phyloP scores from a whole-genome alignment of 2,329 filamentous ascomycete genomes.

The Parasarocladium wereldwijsianum region DNA sequence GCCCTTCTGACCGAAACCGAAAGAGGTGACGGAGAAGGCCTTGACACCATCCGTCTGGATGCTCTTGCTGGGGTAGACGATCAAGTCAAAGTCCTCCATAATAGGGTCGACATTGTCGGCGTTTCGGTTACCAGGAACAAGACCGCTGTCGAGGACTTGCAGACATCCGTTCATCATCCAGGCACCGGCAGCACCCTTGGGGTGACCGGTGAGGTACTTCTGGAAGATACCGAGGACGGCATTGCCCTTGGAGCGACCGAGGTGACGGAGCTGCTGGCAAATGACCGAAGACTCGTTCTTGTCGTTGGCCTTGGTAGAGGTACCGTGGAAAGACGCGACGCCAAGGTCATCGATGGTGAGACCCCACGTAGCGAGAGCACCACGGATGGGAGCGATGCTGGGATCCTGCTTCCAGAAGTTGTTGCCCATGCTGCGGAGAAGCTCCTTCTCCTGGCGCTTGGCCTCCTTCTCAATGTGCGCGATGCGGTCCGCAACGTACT shows the following conservation, averaged over 20 bases:
- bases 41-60: slow-evolving; percentile 98
- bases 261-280: slow-evolving; percentile 87
- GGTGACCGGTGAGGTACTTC: slow-evolving; percentile 96
- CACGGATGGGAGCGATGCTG: slow-evolving; percentile 85
- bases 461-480: slow-evolving; percentile 78
- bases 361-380: slow-evolving; percentile 93
- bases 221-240: slow-evolving; percentile 96
- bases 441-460: slow-evolving; percentile 80
- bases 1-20: slow-evolving; percentile 98
- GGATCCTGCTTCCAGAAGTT: slow-evolving; percentile 97
- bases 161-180: slow-evolving; percentile 99
- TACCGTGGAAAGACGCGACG: slow-evolving; percentile 97
- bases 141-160: slow-evolving; percentile 83
- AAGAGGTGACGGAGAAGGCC: slow-evolving; percentile 96
- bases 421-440: slow-evolving; percentile 85
- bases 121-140: slow-evolving; percentile 94
- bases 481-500: slow-evolving; percentile 75
- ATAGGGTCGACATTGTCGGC: slow-evolving; percentile 93
- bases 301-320: slow-evolving; percentile 95
- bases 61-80: slow-evolving; percentile 87
- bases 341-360: slow-evolving; percentile 91
- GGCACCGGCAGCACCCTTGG: slow-evolving; percentile 95
- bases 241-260: slow-evolving; percentile 93
- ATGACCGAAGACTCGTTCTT: slow-evolving; percentile 99
- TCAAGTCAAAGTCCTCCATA: slow-evolving; percentile 97